phyloP scores from a whole-genome alignment of 2,329 filamentous ascomycete species.

The Hymenoscyphus repandus region DNA sequence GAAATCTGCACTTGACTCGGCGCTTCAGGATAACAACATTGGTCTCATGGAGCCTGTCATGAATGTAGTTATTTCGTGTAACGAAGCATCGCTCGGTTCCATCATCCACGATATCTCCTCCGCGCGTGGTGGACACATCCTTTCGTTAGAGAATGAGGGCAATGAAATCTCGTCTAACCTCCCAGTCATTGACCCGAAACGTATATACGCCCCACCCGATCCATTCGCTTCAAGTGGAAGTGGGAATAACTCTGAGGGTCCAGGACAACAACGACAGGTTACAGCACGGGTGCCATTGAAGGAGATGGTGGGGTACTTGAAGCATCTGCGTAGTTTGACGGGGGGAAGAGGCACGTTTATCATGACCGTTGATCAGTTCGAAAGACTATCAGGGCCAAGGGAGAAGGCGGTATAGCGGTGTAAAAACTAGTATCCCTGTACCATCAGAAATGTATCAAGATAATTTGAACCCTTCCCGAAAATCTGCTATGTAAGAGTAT shows the following conservation, averaged over 20 bases:
- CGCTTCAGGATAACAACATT: constrained; percentile 49
- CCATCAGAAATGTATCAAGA: too few species aligned
- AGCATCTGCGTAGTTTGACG: constrained; percentile 82
- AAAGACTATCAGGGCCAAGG: constrained; percentile 57
- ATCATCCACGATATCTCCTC: constrained; percentile 80
- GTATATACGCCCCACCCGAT: constrained; percentile 84
- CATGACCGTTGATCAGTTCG: constrained; percentile 68
- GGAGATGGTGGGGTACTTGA: constrained; percentile 94
- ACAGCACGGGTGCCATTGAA: constrained; percentile 85
- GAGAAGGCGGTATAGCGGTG: constrained; percentile 31
- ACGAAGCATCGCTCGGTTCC: constrained; percentile 72
- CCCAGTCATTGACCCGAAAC: constrained; percentile 57
- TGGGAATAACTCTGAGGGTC: constrained; percentile 43
- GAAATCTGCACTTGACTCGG: constrained; percentile 60
- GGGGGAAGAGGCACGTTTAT: constrained; percentile 75
- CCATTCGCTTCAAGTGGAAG: constrained; percentile 57
- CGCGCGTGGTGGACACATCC: constrained; percentile 65
- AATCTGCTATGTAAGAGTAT: too few species aligned
- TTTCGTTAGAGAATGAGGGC: constrained; percentile 54
- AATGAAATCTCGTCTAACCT: constrained; percentile 17
- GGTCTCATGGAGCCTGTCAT: constrained; percentile 90
- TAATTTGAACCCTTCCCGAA: too few species aligned
- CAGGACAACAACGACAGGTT: constrained; percentile 55
- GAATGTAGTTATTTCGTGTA: constrained; percentile 79
- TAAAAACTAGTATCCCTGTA: too few species aligned